Percentiles rank a stretch among this genome's conserved stretches.
Evolutionary conservation across 441 rosid species (phyloP).

Genomic region (Theobroma grandiflorum): DNA sequence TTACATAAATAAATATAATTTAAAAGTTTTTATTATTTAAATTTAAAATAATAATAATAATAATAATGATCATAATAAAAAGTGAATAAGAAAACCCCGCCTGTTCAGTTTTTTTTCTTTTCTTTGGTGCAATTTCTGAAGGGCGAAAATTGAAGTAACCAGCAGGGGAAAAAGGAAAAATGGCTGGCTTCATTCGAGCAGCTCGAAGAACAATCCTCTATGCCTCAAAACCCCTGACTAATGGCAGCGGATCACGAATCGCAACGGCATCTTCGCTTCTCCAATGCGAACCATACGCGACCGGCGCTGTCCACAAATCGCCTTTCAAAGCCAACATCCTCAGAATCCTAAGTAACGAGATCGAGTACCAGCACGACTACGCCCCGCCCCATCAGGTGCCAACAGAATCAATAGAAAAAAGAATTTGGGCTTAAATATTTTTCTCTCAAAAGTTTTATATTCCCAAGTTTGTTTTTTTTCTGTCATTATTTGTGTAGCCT

Average conservation of each 20-base stretch:
- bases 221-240: slow-evolving; percentile 31
- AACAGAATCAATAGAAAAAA: neutral
- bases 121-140: too few relatives aligned
- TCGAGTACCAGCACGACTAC: slow-evolving; percentile 63
- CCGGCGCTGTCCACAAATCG: slow-evolving; percentile 39
- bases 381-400: slow-evolving; percentile 65
- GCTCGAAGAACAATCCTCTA: slow-evolving; percentile 29
- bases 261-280: slow-evolving; percentile 25
- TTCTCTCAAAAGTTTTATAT: neutral
- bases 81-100: too few relatives aligned
- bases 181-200: slow-evolving; percentile 49
- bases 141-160: neutral
- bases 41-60: too few relatives aligned
- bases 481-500: slow-evolving; percentile 42
- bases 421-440: too few relatives aligned
- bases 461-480: neutral
- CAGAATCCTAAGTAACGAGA: slow-evolving; percentile 61
- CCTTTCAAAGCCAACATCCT: slow-evolving; percentile 66
- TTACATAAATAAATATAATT: too few relatives aligned
- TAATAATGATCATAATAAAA: too few relatives aligned
- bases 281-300: slow-evolving; percentile 35
- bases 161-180: neutral
- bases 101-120: too few relatives aligned
- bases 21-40: too few relatives aligned
- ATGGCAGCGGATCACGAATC: slow-evolving; percentile 21